These are phyloP conservation scores for Vicia villosa DNA, from an alignment of 306 rosid genomes.

Conservation along the genomic window DNA sequence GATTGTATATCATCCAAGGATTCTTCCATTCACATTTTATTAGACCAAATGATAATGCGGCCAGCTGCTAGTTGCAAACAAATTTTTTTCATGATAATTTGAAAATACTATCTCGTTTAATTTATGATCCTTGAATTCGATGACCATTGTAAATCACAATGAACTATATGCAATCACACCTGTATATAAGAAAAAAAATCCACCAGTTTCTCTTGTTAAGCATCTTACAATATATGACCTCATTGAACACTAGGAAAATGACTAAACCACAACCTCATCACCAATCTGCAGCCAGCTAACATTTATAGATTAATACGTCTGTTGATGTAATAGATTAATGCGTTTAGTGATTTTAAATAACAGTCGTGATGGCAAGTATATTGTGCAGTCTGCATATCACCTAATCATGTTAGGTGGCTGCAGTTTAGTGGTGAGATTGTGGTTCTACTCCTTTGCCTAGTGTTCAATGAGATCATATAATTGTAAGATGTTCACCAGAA, in stretches of 20 bases:
- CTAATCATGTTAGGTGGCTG: no score
- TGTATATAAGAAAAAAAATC: no score
- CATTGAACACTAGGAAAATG: no score
- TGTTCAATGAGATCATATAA: no score
- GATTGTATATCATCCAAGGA: slow-evolving; percentile 38
- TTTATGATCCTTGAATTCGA: slow-evolving; percentile 14
- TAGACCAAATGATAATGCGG: background rate
- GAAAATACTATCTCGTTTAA: background rate
- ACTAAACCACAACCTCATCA: no score
- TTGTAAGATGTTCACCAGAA: no score
- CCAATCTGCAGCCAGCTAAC: no score
- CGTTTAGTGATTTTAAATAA: background rate
- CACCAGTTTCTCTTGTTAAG: no score
- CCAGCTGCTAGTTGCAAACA: slow-evolving; percentile 18
- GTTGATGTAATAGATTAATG: no score
- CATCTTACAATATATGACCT: no score
- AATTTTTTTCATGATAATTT: slow-evolving; percentile 21
- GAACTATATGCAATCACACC: background rate
- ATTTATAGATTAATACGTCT: background rate
- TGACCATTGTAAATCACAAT: background rate
- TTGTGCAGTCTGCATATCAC: background rate
- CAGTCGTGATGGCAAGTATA: background rate
- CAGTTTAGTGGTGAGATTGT: no score
- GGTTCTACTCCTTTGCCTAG: no score
- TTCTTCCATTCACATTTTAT: slow-evolving; percentile 32